Evolutionary conservation across 331 rosid genomes (phyloP), one percentile per base, ranked within the genome.

Genomic region (Cucumis variabilis): DNA sequence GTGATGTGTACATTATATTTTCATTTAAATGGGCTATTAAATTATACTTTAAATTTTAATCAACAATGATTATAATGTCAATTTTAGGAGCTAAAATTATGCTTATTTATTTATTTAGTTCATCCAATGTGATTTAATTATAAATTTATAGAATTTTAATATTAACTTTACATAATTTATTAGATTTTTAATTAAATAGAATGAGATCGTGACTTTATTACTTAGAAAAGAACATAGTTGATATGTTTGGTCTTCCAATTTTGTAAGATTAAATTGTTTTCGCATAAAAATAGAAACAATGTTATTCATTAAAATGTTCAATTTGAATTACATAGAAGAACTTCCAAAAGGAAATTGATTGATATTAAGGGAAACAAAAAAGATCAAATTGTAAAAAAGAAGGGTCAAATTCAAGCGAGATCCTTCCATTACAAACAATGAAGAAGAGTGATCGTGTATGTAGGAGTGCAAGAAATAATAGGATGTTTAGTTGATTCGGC

Each of bases 401-500:
- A 44, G 20, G 19, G 41, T 0, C 11, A 69, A 69, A 69, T 69
- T 25, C 5, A 69, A 69, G 74, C 11, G 20, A 13, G 11, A 15
- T 9, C 15, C 79, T 24, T 27, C 27, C 5, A 58, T 44, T 37
- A 19, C 25, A 13, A 13, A 7, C 44, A 55, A 27, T 17, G 6
- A 58, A 51, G 15, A 58, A 58, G 85, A 58, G 71, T 20, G 30
- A 58, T 58, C 3, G 19, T 60, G 10, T 19, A 20, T 11, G 19
- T 1, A 11, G 1, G 4, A 58, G 50, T 17, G 23, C 70, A 58
- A 0, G 27, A 20, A 81, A 20, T 7, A 24, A 37, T 17, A 33
- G 6, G 5, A 6, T 25, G 24, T 28, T 93, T 89, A 90, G 60
- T 87, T 91, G 89, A 94, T 80, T 92, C 98, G 90, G 90, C 98